phyloP scores from a whole-genome alignment of 139 green algal genomes.

The Chlorella sp. region DNA sequence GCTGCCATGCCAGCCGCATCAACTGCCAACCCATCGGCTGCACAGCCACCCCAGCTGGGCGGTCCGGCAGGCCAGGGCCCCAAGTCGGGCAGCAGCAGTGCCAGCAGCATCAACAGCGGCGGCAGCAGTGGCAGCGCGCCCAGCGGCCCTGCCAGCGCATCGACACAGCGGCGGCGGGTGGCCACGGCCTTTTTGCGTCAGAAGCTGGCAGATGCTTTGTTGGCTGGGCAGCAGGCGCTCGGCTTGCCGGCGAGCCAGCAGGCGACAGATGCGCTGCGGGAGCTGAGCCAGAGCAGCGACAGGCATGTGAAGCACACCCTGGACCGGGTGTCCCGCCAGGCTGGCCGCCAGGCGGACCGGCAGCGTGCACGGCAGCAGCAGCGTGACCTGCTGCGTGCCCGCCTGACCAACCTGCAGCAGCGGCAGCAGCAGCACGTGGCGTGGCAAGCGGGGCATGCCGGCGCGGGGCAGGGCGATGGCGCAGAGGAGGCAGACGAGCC shows the following conservation, averaged over 20 bases:
- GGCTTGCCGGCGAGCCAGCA: neutral
- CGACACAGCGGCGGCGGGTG: neutral
- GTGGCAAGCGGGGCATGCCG: no score
- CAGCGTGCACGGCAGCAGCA: neutral
- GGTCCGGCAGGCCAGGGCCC: neutral
- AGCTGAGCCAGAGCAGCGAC: neutral
- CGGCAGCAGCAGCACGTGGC: neutral
- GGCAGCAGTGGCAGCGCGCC: neutral
- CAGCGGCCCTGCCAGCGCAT: neutral
- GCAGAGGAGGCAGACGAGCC: neutral
- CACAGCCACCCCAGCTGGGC: neutral
- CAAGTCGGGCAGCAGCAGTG: neutral
- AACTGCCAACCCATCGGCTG: neutral
- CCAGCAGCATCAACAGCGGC: neutral
- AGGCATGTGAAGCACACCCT: neutral
- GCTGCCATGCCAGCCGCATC: no score
- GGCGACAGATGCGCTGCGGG: no score
- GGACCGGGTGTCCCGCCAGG: neutral
- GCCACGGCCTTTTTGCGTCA: neutral
- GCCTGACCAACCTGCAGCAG: constrained; percentile 4
- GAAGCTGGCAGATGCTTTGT: neutral
- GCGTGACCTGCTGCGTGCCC: neutral
- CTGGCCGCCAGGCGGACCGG: neutral
- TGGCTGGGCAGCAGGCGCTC: neutral
- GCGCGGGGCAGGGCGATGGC: neutral